Evolutionary conservation across 1,139 yeast genomes (phyloP), one percentile per base, ranked within the genome.

Genomic region (Sugiyamaella grinbergsii): DNA sequence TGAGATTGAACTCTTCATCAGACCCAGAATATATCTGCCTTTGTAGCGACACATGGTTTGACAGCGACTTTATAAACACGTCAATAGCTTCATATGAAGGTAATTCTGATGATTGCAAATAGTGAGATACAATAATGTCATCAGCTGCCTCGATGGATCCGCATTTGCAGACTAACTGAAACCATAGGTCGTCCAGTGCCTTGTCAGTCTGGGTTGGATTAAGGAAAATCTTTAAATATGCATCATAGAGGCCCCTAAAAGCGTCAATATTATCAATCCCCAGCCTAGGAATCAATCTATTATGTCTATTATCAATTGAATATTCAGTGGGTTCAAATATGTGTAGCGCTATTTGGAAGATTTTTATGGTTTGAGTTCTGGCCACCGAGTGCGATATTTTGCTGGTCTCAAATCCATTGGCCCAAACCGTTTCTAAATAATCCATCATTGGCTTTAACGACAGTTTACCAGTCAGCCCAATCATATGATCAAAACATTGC

Each of bases 141-240:
- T 61, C 61, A 8, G 70, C 64, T 8, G 48, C 49, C 4, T 56
- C 60, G 5, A 65, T 51, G 3, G 66, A 43, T 16, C 69, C 69
- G 24, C 65, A 57, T 24, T 55, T 53, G 4, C 67, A 60, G 2
- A 62, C 57, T 11, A 68, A 55, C 24, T 58, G 61, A 46, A 68
- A 56, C 53, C 63, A 54, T 47, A 61, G 49, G 44, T 65, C 70
- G 20, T 61, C 58, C 28, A 62, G 36, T 5, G 44, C 47, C 7
- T 44, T 49, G n/a, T 47, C 56, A 16, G 22, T 32, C 4, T 16
- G 22, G 33, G 34, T 41, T 23, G 31, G 42, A 36, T 37, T 47
- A 8, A 26, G 42, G 38, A 19, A 50, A 11, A 22, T 39, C 3
- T 22, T 23, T 28, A 47, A 44, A 46, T 54, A 59, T 11, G 42